phyloP scores from a whole-genome alignment of 73 alveolate genomes.

The Tetrahymena malaccensis region DNA sequence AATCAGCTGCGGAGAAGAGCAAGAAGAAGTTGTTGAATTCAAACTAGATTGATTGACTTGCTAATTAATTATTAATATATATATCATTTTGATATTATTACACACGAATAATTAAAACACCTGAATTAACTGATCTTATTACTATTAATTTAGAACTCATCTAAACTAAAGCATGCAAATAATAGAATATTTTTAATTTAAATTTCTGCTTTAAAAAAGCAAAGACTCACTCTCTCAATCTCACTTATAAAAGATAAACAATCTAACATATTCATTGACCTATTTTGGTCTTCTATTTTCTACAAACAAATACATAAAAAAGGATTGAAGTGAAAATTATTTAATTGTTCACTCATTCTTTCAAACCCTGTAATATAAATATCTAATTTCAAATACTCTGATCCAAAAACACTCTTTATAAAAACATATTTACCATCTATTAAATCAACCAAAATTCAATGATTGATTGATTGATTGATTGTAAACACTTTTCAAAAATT shows the following conservation, averaged over 20 bases:
- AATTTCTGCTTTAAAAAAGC: not conserved
- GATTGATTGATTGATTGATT: no score
- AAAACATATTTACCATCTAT: no score
- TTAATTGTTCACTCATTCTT: not conserved
- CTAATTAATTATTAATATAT: no score
- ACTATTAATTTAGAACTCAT: not conserved
- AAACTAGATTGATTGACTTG: not conserved
- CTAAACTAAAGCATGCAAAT: not conserved
- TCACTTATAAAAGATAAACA: not conserved
- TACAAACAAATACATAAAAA: not conserved
- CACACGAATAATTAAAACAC: no score
- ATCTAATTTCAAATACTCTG: not conserved
- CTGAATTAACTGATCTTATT: no score
- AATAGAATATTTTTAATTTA: no score
- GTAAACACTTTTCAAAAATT: no score
- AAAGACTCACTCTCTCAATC: not conserved
- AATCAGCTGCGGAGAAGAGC: not conserved
- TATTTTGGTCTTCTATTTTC: no score
- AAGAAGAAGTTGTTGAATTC: not conserved
- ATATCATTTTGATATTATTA: not conserved
- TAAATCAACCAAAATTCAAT: no score
- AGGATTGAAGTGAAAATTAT: not conserved
- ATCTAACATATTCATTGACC: not conserved
- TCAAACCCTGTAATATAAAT: not conserved
- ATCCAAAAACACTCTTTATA: no score